A percentile compares a stretch with the other conserved stretches of the same genome.
These are phyloP conservation scores for Striga hermonthica DNA, from an alignment of 305 asterid species.

Conservation along the genomic window DNA sequence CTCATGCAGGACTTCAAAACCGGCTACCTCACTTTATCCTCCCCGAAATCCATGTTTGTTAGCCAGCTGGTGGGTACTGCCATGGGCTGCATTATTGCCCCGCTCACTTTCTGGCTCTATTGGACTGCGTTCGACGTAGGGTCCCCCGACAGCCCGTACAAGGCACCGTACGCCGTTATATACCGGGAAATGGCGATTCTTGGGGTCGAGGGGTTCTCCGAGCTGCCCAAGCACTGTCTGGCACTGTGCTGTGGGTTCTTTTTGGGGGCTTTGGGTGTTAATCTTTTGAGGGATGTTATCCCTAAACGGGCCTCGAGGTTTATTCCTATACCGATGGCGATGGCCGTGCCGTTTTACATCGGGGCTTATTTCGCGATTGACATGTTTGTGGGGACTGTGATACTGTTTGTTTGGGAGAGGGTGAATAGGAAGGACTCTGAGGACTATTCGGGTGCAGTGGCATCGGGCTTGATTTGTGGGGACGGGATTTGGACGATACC, in stretches of 20 bases:
- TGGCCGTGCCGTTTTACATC: constrained; percentile 91
- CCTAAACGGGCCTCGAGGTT: constrained; percentile 57
- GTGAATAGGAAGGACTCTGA: constrained; percentile 68
- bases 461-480: constrained; percentile 90
- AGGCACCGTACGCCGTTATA: constrained; percentile 92
- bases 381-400: constrained; percentile 92
- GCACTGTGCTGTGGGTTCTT: constrained; percentile 73
- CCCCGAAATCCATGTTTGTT: constrained; percentile 91
- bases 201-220: constrained; percentile 91
- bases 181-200: constrained; percentile 91
- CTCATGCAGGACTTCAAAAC: constrained; percentile 95
- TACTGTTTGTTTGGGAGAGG: constrained; percentile 79
- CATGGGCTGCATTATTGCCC: constrained; percentile 93
- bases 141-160: constrained; percentile 85
- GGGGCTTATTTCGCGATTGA: constrained; percentile 97
- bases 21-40: constrained; percentile 80
- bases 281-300: constrained; percentile 63
- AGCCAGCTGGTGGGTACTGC: constrained; percentile 91
- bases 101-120: constrained; percentile 89
- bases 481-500: constrained; percentile 97
- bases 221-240: constrained; percentile 86
- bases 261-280: constrained; percentile 63
- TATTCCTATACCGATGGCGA: constrained; percentile 95
- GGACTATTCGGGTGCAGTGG: constrained; percentile 84
- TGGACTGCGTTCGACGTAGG: constrained; percentile 95